These are phyloP conservation scores for Eruca vesicaria DNA, from an alignment of 441 rosid genomes.

Conservation along the genomic window DNA sequence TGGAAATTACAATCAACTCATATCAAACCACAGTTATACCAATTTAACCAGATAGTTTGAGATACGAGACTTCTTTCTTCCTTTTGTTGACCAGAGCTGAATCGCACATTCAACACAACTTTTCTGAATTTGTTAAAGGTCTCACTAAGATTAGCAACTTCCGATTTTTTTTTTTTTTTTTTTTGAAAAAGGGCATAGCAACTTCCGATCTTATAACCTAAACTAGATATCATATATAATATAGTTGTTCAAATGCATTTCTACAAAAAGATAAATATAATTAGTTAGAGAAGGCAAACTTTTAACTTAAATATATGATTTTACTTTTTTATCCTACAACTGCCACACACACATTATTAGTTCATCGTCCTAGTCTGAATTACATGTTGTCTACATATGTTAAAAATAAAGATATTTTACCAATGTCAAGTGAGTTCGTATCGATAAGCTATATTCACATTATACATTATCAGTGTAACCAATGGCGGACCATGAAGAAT, in stretches of 20 bases:
- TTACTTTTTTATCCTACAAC: not conserved
- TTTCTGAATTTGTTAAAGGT: not conserved
- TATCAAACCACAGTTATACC: too few relatives aligned
- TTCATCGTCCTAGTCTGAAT: too few relatives aligned
- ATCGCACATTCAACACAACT: too few relatives aligned
- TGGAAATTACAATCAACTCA: too few relatives aligned
- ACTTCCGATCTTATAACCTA: not conserved
- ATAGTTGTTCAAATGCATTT: not conserved
- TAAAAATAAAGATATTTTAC: not conserved
- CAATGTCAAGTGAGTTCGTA: not conserved
- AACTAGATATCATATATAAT: not conserved
- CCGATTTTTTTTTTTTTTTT: too few relatives aligned
- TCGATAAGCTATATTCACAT: not conserved
- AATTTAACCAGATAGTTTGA: too few relatives aligned
- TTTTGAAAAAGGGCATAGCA: too few relatives aligned
- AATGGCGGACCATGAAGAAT: too few relatives aligned
- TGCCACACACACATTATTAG: not conserved
- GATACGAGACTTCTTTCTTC: too few relatives aligned
- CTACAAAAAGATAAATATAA: not conserved
- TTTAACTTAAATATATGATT: not conserved
- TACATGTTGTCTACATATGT: not conserved
- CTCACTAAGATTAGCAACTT: slow-evolving; percentile 10
- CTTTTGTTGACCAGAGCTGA: too few relatives aligned
- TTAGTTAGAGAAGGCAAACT: not conserved
- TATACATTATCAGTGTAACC: not conserved